Conservation (phyloP, 78 protist genomes). For the Parvularia atlantis region DNA sequence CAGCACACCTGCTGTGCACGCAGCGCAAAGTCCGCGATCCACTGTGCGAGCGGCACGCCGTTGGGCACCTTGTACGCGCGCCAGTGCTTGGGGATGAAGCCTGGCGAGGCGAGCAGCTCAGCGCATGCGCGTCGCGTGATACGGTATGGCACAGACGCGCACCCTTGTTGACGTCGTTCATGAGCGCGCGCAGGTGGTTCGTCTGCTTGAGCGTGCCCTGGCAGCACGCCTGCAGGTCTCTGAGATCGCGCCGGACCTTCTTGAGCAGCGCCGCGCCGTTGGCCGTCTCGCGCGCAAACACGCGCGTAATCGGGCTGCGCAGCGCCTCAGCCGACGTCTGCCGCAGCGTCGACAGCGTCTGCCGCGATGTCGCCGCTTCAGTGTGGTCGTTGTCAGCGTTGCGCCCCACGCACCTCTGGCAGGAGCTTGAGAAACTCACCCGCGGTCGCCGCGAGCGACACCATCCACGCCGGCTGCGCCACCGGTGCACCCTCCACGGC, state of each 20-base stretch:
- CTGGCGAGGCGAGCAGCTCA: background rate
- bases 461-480: conserved; percentile 7
- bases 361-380: no score
- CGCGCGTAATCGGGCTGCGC: conserved; percentile 75
- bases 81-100: conserved; percentile 64
- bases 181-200: conserved; percentile 44
- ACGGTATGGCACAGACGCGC: background rate
- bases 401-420: no score
- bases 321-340: no score
- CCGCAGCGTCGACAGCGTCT: no score
- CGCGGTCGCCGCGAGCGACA: background rate
- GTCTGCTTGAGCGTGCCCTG: conserved; percentile 56
- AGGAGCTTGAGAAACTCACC: background rate
- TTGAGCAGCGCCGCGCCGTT: conserved; percentile 48
- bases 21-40: conserved; percentile 56
- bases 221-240: conserved; percentile 11
- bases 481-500: background rate
- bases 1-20: background rate
- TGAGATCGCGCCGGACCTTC: conserved; percentile 52
- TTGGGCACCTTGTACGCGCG: conserved; percentile 45
- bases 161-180: conserved; percentile 40
- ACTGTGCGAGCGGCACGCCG: conserved; percentile 28
- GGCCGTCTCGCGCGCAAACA: conserved; percentile 62
- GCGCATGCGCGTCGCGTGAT: no score
- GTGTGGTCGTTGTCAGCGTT: no score